Evolutionary conservation across 768 basidiomycete genomes (phyloP).

Genomic region (Collybia nuda): DNA sequence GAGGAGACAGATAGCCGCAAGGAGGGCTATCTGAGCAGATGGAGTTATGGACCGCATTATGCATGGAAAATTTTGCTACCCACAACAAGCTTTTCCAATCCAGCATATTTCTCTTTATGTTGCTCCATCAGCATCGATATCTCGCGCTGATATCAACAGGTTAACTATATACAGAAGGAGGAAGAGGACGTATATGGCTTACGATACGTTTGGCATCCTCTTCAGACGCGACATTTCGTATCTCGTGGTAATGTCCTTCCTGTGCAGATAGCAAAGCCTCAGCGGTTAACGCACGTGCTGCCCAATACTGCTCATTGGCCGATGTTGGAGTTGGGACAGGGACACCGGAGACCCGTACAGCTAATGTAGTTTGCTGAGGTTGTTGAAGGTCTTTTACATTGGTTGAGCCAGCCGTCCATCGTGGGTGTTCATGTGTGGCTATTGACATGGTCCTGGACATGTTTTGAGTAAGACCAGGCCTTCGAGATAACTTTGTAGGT

Average conservation of each 20-base stretch:
- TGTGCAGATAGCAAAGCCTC: slow-evolving; percentile 58
- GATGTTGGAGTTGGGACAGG: neutral
- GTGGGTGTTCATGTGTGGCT: neutral
- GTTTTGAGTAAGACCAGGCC: neutral
- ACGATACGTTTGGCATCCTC: slow-evolving; percentile 51
- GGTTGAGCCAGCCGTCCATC: too few relatives aligned
- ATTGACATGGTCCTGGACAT: slow-evolving; percentile 2
- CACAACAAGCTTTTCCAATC: slow-evolving; percentile 55
- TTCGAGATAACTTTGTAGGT: neutral
- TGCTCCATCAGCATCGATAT: slow-evolving; percentile 33
- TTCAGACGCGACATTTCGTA: slow-evolving; percentile 36
- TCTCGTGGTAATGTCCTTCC: slow-evolving; percentile 47
- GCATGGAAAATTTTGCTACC: slow-evolving; percentile 12
- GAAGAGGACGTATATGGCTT: slow-evolving; percentile 13
- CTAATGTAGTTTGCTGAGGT: neutral
- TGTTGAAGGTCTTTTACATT: neutral
- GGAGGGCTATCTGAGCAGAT: slow-evolving; percentile 27
- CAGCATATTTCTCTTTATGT: slow-evolving; percentile 46
- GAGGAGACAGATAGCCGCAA: slow-evolving; percentile 31
- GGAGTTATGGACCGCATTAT: neutral
- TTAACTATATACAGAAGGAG: too few relatives aligned
- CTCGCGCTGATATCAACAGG: slow-evolving; percentile 36
- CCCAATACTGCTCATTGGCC: slow-evolving; percentile 62
- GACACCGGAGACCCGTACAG: too few relatives aligned
- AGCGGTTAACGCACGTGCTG: slow-evolving; percentile 60